Evolutionary conservation across 73 alveolate species (phyloP), one percentile per base, ranked within the genome.

Genomic region (Paramecium caudatum): DNA sequence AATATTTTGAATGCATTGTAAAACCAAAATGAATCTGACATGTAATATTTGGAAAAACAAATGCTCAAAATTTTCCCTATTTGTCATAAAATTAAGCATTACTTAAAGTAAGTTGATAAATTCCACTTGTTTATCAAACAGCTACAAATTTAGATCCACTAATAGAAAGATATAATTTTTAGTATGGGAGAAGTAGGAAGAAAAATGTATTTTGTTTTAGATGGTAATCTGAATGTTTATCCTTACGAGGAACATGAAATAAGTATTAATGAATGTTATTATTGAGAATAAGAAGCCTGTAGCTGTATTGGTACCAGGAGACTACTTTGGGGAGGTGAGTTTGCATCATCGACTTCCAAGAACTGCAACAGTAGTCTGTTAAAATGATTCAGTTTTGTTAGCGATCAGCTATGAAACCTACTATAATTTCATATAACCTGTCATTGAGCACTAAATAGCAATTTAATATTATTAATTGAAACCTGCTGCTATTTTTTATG

Each of bases 281-380:
- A 37, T 21, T 37, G 43, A 37, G 65, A 45, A 45, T 37, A 43
- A 36, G 39, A 23, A 36, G 21, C 88, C 88, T 41, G 47, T 25
- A 9, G 47, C 43, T n/a, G 88, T 27, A 45, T 41, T 74, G 43
- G 39, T 74, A 21, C 45, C 39, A 36, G 88, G 88, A 74, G 88
- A 74, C 43, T 43, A 74, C 43, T 41, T 74, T 16, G 88, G 88
- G 43, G 88, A 74, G 32, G 88, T 74, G 23, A 74, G 68, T 43
- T 32, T 74, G 7, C 88, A 74, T 74, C 88, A 74, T 74, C 49
- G 88, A 37, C 43, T 74, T 39, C 88, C 88, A 5, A 36, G 88
- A 74, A 74, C 88, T 19, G 62, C 88, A 1, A 74, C 88, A 74
- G 47, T 74, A 15, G 23, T 74, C 9, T 74, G 88, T 74, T 30